phyloP scores from a whole-genome alignment of 345 rosid species.

The Rhodamnia rubescens region DNA sequence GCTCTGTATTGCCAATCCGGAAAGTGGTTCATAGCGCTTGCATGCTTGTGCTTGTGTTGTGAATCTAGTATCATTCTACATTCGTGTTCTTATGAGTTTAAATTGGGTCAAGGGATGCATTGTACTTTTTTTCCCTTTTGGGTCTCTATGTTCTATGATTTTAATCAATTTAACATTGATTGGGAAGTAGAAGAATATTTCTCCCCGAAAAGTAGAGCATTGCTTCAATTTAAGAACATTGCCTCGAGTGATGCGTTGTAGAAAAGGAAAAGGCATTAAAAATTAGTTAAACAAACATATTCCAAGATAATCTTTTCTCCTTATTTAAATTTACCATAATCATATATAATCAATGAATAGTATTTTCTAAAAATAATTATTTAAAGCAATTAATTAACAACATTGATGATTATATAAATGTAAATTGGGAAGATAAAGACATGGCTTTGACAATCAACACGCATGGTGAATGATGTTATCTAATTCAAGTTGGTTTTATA shows the following conservation, averaged over 20 bases:
- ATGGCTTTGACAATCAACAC: neutral
- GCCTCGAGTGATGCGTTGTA: neutral
- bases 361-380: neutral
- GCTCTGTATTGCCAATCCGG: too few species aligned
- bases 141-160: neutral
- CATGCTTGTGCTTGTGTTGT: neutral
- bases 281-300: neutral
- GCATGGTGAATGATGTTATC: neutral
- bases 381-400: neutral
- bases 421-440: neutral
- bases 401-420: neutral
- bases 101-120: neutral
- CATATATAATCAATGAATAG: neutral
- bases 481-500: neutral
- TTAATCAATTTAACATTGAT: accelerated
- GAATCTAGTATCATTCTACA: neutral
- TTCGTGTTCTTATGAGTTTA: neutral
- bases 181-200: neutral
- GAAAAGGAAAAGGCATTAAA: neutral
- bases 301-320: neutral
- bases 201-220: neutral
- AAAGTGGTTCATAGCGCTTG: neutral
- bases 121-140: neutral
- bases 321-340: neutral
- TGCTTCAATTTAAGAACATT: neutral